A percentile compares a stretch with the other conserved stretches of the same genome.
phyloP scores from a whole-genome alignment of 2,329 filamentous ascomycete species.

The Fusarium nelsonii region DNA sequence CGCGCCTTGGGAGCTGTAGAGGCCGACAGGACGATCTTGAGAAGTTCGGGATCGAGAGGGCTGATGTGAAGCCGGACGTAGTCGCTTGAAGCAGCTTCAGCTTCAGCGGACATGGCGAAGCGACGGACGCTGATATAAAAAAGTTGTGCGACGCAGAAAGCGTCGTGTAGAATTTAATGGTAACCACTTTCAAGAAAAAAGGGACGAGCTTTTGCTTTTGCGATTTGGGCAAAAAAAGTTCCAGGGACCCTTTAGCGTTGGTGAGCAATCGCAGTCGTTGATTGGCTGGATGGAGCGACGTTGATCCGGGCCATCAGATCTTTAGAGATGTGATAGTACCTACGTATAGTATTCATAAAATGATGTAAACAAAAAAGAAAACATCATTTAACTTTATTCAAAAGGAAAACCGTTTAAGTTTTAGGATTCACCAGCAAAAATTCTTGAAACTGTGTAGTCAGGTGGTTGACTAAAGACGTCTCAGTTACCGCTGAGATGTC shows the following conservation, averaged over 20 bases:
- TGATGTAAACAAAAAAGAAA: conserved; percentile 11
- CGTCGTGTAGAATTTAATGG: conserved; percentile 18
- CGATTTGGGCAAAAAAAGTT: conserved; percentile 43
- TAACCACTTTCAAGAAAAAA: conserved; percentile 26
- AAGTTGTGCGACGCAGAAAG: conserved; percentile 39
- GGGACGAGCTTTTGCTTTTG: conserved; percentile 33
- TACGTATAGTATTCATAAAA: background rate
- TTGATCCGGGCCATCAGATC: conserved; percentile 41
- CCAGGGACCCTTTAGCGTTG: conserved; percentile 19
- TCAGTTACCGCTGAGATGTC: conserved; percentile 40
- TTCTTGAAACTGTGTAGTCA: conserved; percentile 21
- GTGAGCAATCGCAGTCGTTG: conserved; percentile 12
- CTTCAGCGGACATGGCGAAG: conserved; percentile 46
- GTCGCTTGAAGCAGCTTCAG: conserved; percentile 40
- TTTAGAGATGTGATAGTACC: background rate
- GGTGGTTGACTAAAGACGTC: conserved; percentile 30
- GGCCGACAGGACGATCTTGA: conserved; percentile 77
- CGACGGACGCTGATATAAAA: conserved; percentile 15
- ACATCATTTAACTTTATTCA: conserved; percentile 3
- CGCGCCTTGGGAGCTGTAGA: conserved; percentile 74
- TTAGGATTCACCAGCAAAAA: conserved; percentile 4
- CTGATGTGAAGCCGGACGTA: conserved; percentile 79
- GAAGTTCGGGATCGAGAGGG: conserved; percentile 81
- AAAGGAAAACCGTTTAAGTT: background rate
- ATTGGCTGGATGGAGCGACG: conserved; percentile 45